Base-by-base conservation (phyloP, 371 early-diverging fungal genomes). In the Apophysomyces trapeziformis region DNA sequence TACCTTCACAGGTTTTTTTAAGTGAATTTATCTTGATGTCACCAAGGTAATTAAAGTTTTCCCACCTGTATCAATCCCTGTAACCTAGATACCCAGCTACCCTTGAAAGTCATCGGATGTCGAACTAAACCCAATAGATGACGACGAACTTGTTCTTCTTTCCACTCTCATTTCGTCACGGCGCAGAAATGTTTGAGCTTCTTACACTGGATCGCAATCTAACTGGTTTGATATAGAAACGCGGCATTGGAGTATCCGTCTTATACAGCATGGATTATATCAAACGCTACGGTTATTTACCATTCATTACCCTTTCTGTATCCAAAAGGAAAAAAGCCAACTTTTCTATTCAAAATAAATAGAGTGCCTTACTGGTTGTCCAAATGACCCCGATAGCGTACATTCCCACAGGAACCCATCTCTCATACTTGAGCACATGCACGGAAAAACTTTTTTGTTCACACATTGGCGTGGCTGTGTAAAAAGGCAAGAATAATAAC, bases 341-440 rank as follows among this genome's bases (percentile, higher is more conserved):
- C 7, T 9, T 9, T 9, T 26, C 21, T 18, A 18, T 21, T 21
- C n/a, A 18, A 18, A 50, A 26, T 2, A 18, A 7, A 14, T 3
- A 50, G 21, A 26, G 21, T 26, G 50, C 50, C 21, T 5, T 50
- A 18, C 50, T 50, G 26, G 1, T 7, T 50, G 50, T 50, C 50
- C 50, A 50, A 50, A 18, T 50, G 50, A 50, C 50, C 50, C 50
- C 21, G n/a, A 26, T 50, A 50, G 14, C 21, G 50, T 26, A 50
- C 21, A 7, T 50, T 46, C 21, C 50, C 50, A 21, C 50, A n/a
- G 21, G 50, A 50, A 26, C 1, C 50, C 21, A 50, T 0, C 21
- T 26, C 50, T 18, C 21, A 50, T 26, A 26, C 26, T 26, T 9
- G 9, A 26, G 50, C 50, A 50, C 21, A 50, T 50, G 21, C 50